A percentile compares a stretch with the other conserved stretches of the same genome.
Conservation (phyloP, 2,329 filamentous ascomycete species). For the Trichoderma endophyticum region DNA sequence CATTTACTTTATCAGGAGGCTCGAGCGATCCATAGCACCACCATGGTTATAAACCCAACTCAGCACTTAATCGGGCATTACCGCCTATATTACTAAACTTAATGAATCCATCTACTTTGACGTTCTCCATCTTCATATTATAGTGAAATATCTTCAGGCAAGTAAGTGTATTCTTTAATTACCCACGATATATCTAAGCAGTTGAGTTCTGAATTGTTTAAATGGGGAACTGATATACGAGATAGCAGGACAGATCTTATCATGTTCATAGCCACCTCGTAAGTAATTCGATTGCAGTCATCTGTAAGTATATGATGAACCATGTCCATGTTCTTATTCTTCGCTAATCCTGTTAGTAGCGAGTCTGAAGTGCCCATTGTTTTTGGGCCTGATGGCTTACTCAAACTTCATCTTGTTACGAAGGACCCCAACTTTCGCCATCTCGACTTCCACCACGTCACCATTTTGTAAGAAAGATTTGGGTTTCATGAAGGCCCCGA, state of each 20-base stretch:
- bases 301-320: background rate
- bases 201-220: background rate
- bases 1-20: no score
- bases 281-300: background rate
- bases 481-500: constrained; percentile 33
- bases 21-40: no score
- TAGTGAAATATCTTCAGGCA: no score
- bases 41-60: no score
- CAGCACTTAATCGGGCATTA: no score
- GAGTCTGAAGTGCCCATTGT: background rate
- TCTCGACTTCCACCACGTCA: constrained; percentile 32
- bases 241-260: background rate
- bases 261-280: background rate
- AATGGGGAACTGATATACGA: background rate
- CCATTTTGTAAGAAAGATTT: constrained; percentile 34
- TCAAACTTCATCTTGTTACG: constrained; percentile 25
- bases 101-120: no score
- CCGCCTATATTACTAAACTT: no score
- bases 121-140: no score
- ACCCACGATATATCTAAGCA: background rate
- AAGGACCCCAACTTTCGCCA: constrained; percentile 31
- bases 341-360: background rate
- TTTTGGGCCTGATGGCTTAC: background rate
- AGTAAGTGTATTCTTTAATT: no score
- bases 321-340: background rate